Evolutionary conservation across 306 rosid genomes (phyloP), one percentile per base, ranked within the genome.

Genomic region (Benincasa hispida): DNA sequence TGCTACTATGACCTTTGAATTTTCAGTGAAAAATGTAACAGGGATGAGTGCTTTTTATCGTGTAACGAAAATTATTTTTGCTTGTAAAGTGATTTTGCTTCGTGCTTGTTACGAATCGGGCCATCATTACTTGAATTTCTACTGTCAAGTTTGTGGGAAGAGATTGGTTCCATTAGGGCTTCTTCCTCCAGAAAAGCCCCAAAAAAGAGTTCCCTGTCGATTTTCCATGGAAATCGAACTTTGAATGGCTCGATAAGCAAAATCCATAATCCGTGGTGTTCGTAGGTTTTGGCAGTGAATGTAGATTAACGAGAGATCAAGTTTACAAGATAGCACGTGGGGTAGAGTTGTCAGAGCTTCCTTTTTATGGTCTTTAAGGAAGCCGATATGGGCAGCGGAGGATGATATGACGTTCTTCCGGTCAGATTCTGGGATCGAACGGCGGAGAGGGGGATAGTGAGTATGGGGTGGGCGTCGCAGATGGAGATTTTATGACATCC

Each of bases 241-340:
- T 65, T 51, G 8, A 65, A 1, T 65, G 72, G 72, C 72, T 65
- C 25, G 50, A 65, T 50, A 57, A 32, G 21, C 88, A 81, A 60
- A 65, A 75, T 19, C 10, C 82, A 4, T 62, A 55, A 34, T 85
- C 87, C 18, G 81, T 80, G 4, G 84, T 80, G 11, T 85, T 83
- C 73, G 86, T 83, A 0, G 86, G 84, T n/a, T 86, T 85, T 77
- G 86, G 85, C 10, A 85, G 84, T 53, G 88, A 86, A 58, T 86
- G 74, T 8, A 83, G 72, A 30, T 39, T 84, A 21, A 83, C 75
- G 12, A 83, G 68, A 11, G 83, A 83, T 3, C 81, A 83, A 67
- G 66, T 83, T 21, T 63, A 67, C 59, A 84, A 83, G 81, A 85
- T 65, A 10, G 72, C 72, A 1, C 50, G 21, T 0, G 72, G 51